phyloP scores from a whole-genome alignment of 2,329 filamentous ascomycete species.

The Exophiala sp. region DNA sequence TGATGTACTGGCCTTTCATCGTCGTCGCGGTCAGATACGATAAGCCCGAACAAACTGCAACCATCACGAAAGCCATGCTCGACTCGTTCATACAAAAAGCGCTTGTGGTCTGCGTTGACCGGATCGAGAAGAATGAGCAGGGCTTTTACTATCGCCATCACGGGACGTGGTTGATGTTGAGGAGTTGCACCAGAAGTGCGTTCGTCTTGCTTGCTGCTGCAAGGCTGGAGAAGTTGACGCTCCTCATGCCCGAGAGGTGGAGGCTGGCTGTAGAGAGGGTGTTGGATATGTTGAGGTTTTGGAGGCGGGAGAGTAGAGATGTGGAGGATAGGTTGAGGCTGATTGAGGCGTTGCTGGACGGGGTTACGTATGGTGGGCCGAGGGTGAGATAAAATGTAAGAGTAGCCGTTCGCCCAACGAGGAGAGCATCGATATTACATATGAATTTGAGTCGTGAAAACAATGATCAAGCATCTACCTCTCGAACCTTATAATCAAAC shows the following conservation, averaged over 20 bases:
- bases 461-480: slow-evolving; percentile 20
- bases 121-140: slow-evolving; percentile 34
- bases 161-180: slow-evolving; percentile 36
- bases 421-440: neutral
- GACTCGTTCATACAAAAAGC: slow-evolving; percentile 32
- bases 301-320: slow-evolving; percentile 30
- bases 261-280: slow-evolving; percentile 28
- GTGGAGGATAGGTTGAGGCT: slow-evolving; percentile 29
- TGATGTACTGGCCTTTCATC: slow-evolving; percentile 39
- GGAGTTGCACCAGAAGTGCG: slow-evolving; percentile 34
- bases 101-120: slow-evolving; percentile 32
- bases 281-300: slow-evolving; percentile 31
- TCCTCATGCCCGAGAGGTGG: slow-evolving; percentile 33
- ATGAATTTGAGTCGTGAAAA: neutral
- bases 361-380: slow-evolving; percentile 10
- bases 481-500: slow-evolving; percentile 41
- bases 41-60: slow-evolving; percentile 32
- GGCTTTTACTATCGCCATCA: slow-evolving; percentile 36
- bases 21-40: slow-evolving; percentile 32
- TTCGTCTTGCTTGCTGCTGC: slow-evolving; percentile 32
- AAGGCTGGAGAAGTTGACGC: slow-evolving; percentile 35
- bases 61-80: slow-evolving; percentile 18
- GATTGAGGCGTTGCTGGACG: slow-evolving; percentile 19
- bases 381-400: neutral
- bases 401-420: no score